Percentiles rank a stretch among this genome's conserved stretches.
These are phyloP conservation scores for Gracilariopsis chorda DNA, from an alignment of 23 red algal species.

Conservation along the genomic window DNA sequence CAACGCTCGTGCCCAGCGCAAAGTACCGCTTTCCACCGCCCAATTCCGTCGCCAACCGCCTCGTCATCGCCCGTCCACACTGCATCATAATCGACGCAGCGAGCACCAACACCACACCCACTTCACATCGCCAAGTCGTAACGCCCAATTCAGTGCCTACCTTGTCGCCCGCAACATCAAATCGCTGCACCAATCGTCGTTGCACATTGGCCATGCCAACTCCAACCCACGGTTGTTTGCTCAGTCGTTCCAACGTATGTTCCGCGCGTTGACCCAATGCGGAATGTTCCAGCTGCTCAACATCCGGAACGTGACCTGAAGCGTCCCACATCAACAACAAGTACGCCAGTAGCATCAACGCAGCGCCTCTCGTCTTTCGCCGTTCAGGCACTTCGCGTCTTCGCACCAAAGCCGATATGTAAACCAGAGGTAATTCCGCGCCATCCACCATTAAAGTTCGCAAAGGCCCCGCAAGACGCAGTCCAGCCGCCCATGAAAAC, in stretches of 20 bases:
- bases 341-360: constrained; percentile 60
- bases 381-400: constrained; percentile 61
- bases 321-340: constrained; percentile 65
- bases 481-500: constrained; percentile 45
- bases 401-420: constrained; percentile 46
- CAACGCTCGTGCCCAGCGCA: constrained; percentile 40
- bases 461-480: constrained; percentile 52
- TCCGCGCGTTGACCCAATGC: constrained; percentile 39
- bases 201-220: neutral
- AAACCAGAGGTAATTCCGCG: constrained; percentile 65
- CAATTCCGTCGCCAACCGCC: constrained; percentile 65
- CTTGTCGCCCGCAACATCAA: neutral
- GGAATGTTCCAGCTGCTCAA: constrained; percentile 46
- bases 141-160: neutral
- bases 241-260: constrained; percentile 19
- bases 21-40: constrained; percentile 75
- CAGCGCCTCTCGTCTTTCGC: constrained; percentile 64
- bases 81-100: constrained; percentile 70
- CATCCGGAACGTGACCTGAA: constrained; percentile 42
- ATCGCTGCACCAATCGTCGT: neutral
- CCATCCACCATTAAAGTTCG: constrained; percentile 69
- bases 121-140: constrained; percentile 45
- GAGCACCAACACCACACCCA: constrained; percentile 67
- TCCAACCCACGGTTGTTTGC: neutral
- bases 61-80: constrained; percentile 32